These are phyloP conservation scores for Boletus edulis DNA, from an alignment of 768 basidiomycete genomes.

Conservation along the genomic window DNA sequence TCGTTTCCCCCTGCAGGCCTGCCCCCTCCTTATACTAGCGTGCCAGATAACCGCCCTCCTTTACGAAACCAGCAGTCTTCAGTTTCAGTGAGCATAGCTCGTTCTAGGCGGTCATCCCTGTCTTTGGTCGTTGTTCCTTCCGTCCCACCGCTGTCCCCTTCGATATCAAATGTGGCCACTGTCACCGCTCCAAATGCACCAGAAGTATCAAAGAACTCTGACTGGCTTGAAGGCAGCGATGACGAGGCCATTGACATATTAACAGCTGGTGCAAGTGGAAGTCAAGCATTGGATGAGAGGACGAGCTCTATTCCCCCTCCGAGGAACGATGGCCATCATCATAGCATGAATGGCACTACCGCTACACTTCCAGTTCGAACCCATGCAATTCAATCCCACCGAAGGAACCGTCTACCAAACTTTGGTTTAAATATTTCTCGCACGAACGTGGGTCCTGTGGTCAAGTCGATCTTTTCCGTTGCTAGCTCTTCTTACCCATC, in stretches of 20 bases:
- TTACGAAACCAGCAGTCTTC: slow-evolving; percentile 42
- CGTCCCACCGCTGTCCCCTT: slow-evolving; percentile 35
- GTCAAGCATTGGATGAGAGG: slow-evolving; percentile 78
- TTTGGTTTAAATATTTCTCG: slow-evolving; percentile 55
- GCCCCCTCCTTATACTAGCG: slow-evolving; percentile 65
- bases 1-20: slow-evolving; percentile 41
- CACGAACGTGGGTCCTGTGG: slow-evolving; percentile 32
- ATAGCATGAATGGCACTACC: slow-evolving; percentile 13
- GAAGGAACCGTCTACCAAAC: slow-evolving; percentile 64
- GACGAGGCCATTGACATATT: slow-evolving; percentile 85
- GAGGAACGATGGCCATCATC: slow-evolving; percentile 26
- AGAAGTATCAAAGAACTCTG: slow-evolving; percentile 47
- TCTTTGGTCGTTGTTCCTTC: slow-evolving; percentile 53
- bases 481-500: slow-evolving; percentile 59
- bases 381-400: slow-evolving; percentile 30
- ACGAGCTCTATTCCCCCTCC: slow-evolving; percentile 52
- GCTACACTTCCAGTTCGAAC: slow-evolving; percentile 30
- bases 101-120: slow-evolving; percentile 54
- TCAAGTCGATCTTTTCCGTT: slow-evolving; percentile 56
- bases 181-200: slow-evolving; percentile 36
- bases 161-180: slow-evolving; percentile 33
- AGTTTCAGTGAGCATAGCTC: slow-evolving; percentile 40
- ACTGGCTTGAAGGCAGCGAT: slow-evolving; percentile 81
- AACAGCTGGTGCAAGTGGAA: slow-evolving; percentile 78
- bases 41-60: slow-evolving; percentile 29